These are phyloP conservation scores for Guyanaporus albipodus DNA, from an alignment of 768 basidiomycete species.

Conservation along the genomic window DNA sequence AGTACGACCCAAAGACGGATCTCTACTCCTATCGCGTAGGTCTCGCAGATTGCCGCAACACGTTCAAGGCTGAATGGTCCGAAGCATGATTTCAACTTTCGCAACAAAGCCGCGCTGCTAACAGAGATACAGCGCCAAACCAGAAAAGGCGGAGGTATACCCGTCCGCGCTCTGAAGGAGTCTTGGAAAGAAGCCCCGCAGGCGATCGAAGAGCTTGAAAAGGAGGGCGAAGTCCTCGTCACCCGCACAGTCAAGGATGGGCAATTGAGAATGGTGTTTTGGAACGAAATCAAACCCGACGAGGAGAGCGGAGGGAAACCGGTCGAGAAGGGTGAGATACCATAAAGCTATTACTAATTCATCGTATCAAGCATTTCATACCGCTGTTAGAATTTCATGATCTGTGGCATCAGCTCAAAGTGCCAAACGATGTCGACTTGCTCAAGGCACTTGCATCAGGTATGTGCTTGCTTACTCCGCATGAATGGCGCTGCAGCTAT, in stretches of 20 bases:
- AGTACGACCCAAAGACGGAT: conserved; percentile 78
- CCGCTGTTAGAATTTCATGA: conserved; percentile 80
- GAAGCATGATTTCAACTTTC: conserved; percentile 84
- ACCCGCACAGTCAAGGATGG: conserved; percentile 82
- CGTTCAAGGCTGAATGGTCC: conserved; percentile 4
- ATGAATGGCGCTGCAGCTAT: neutral
- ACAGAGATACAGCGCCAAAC: conserved; percentile 85
- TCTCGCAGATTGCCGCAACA: conserved; percentile 1
- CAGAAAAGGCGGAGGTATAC: conserved; percentile 78
- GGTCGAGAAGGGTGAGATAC: conserved; percentile 73
- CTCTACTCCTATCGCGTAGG: conserved; percentile 82
- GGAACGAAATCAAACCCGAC: conserved; percentile 81
- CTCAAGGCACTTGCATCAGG: conserved; percentile 73
- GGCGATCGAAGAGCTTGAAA: conserved; percentile 86
- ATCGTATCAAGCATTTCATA: neutral
- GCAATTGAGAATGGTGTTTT: conserved; percentile 80
- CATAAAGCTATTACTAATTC: conserved; percentile 12
- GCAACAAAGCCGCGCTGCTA: conserved; percentile 77
- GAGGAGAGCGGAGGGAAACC: conserved; percentile 64
- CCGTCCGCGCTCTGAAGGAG: conserved; percentile 81
- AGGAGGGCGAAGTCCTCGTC: conserved; percentile 85
- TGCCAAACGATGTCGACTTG: conserved; percentile 83
- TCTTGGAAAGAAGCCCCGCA: conserved; percentile 85
- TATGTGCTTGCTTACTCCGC: conserved; percentile 26
- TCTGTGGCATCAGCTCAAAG: conserved; percentile 80